A percentile compares a stretch with the other conserved stretches of the same genome.
These are phyloP conservation scores for Castanospermum australe DNA, from an alignment of 306 rosid genomes.

Conservation along the genomic window DNA sequence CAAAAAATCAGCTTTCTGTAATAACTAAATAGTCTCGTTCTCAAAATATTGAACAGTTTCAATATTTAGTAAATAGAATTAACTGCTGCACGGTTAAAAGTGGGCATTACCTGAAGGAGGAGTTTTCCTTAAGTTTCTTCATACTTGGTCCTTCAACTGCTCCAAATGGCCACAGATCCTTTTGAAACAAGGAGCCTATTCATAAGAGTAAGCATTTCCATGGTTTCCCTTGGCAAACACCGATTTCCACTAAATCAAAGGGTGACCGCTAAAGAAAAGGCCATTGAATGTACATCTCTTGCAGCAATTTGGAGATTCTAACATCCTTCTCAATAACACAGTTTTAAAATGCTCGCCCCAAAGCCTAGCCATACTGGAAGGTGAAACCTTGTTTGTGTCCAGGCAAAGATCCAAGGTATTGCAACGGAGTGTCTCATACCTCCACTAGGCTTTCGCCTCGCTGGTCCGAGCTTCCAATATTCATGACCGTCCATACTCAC, in stretches of 20 bases:
- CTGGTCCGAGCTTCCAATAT: slow-evolving; percentile 97
- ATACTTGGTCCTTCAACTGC: slow-evolving; percentile 61
- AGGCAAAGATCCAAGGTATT: slow-evolving; percentile 99
- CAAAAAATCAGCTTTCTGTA: slow-evolving; percentile 4
- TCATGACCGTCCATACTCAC: slow-evolving; percentile 98
- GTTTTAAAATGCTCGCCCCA: slow-evolving; percentile 76
- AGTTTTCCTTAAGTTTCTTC: slow-evolving; percentile 81
- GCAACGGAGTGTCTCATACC: slow-evolving; percentile 97
- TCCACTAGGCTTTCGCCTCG: slow-evolving; percentile 95
- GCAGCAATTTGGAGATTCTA: slow-evolving; percentile 79
- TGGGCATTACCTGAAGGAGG: slow-evolving; percentile 66
- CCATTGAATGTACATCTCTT: slow-evolving; percentile 91
- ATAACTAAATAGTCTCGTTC: not conserved
- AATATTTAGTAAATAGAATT: not conserved
- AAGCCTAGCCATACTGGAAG: slow-evolving; percentile 99
- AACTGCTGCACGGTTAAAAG: not conserved
- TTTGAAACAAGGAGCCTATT: slow-evolving; percentile 88
- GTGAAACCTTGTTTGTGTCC: slow-evolving; percentile 98
- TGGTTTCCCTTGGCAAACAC: slow-evolving; percentile 99
- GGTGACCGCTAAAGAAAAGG: slow-evolving; percentile 98
- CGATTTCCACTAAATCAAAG: slow-evolving; percentile 93
- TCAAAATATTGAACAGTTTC: not conserved
- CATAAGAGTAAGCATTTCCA: slow-evolving; percentile 66
- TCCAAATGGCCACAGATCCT: slow-evolving; percentile 84
- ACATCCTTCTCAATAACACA: slow-evolving; percentile 60